Evolutionary conservation across 345 rosid species (phyloP), one percentile per base, ranked within the genome.

Genomic region (Physaria fendleri): DNA sequence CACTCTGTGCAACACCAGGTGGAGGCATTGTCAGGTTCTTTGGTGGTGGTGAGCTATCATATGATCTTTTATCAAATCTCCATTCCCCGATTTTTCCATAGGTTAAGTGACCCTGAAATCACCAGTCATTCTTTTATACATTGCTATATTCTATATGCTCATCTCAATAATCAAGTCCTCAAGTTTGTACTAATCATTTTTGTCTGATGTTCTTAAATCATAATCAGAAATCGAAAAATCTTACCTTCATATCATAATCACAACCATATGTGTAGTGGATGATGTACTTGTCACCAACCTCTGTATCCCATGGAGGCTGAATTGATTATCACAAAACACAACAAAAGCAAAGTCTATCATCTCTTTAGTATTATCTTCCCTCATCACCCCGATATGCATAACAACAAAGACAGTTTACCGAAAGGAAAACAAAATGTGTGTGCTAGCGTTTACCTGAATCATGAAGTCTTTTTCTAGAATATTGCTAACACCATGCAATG

Each of bases 221-320:
- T 4, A 15, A 48, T 37, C 21, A 12, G 6, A 11, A 35, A 2
- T 17, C 0, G 3, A 27, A 17, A 29, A 17, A 29, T n/a, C 18
- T 64, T 77, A 93, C 99, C 96, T 93, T 74, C 97, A 87, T 63
- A 62, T 87, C 81, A 58, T 64, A 93, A 78, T 90, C 97, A 53
- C 97, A 93, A 65, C 99, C 99, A 16, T 90, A 93, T 30, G 97
- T 93, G 71, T 82, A 94, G 72, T 94, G 99, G 56, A 94, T 85
- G 65, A 94, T 90, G 80, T 75, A 84, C 82, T 87, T 90, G 54
- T 79, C 71, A 41, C 88, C 90, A 32, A 90, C 22, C 71, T 85
- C 90, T 61, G 79, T 94, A 76, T 90, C 97, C 99, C 99, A 94
- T 25, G 99, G 99, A 56, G 99, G 99, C 99, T 94, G 79, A 60